Conservation (phyloP, 805 yeast genomes). For the Blastobotrys americana region DNA sequence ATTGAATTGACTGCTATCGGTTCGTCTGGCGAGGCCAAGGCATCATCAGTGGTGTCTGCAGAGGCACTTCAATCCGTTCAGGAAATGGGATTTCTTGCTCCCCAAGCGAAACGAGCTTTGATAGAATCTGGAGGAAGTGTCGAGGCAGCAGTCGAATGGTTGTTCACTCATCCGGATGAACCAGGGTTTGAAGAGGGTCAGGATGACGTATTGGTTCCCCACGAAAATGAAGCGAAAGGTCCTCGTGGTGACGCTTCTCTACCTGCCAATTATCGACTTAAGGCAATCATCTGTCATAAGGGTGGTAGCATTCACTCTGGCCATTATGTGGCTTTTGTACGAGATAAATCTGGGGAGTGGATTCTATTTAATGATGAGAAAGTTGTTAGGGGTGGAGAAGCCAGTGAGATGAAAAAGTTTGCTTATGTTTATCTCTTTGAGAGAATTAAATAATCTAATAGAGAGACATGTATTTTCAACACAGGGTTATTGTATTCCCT, state of each 20-base stretch:
- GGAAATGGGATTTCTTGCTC: conserved; percentile 71
- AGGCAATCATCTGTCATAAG: conserved; percentile 77
- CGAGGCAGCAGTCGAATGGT: conserved; percentile 85
- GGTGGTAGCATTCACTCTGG: conserved; percentile 88
- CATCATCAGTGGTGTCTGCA: conserved; percentile 10
- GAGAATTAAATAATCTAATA: conserved; percentile 18
- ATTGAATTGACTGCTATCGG: conserved; percentile 28
- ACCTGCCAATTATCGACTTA: conserved; percentile 42
- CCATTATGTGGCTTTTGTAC: conserved; percentile 77
- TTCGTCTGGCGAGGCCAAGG: conserved; percentile 16
- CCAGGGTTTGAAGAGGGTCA: conserved; percentile 39
- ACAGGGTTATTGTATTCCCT: too few species aligned
- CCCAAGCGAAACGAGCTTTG: conserved; percentile 69
- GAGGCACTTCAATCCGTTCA: conserved; percentile 39
- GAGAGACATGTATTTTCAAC: too few species aligned
- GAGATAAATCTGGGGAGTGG: conserved; percentile 47
- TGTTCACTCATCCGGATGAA: conserved; percentile 75
- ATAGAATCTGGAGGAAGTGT: conserved; percentile 49
- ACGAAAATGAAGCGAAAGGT: conserved; percentile 2
- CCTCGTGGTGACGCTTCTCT: conserved; percentile 17
- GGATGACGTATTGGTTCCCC: too few species aligned
- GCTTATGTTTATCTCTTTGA: conserved; percentile 42
- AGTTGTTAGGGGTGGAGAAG: conserved; percentile 48
- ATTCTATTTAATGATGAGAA: conserved; percentile 84
- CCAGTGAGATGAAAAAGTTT: conserved; percentile 40